Conservation (phyloP, 768 basidiomycete genomes). For the Suillus fuscotomentosus region DNA sequence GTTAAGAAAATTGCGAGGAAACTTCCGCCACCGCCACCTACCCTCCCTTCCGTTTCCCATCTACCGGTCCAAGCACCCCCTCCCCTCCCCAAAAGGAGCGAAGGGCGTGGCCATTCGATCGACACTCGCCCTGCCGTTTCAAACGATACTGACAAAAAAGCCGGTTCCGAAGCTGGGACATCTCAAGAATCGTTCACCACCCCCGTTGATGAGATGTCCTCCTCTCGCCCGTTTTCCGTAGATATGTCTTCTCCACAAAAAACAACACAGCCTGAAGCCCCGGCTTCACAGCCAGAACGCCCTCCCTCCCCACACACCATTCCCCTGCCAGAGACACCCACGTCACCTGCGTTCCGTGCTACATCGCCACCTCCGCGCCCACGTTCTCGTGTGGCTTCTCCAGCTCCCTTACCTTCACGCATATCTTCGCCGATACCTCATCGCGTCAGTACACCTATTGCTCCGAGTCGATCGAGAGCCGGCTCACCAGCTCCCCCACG, state of each 20-base stretch:
- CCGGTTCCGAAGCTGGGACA: conserved; percentile 4
- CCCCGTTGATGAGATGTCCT: conserved; percentile 22
- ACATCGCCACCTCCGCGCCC: conserved; percentile 25
- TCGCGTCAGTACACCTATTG: conserved; percentile 30
- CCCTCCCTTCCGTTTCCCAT: conserved; percentile 25
- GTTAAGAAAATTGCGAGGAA: conserved; percentile 9
- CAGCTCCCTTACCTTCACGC: conserved; percentile 9
- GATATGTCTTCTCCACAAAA: conserved; percentile 11
- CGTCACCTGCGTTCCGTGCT: conserved; percentile 25
- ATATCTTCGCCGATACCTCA: conserved; percentile 22
- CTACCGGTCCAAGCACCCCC: conserved; percentile 34
- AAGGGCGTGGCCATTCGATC: conserved; percentile 30
- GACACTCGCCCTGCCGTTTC: conserved; percentile 7
- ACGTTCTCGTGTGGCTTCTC: conserved; percentile 30
- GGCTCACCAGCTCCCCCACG: conserved; percentile 24
- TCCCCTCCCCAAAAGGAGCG: conserved; percentile 50
- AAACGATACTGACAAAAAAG: conserved; percentile 10
- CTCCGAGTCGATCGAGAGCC: conserved; percentile 20
- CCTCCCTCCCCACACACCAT: conserved; percentile 20
- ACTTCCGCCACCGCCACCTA: conserved; percentile 21
- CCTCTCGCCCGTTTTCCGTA: conserved; percentile 8
- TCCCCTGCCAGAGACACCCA: conserved; percentile 26
- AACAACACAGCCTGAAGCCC: background rate
- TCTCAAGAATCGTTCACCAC: conserved; percentile 17
- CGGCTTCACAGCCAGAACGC: conserved; percentile 5